These are phyloP conservation scores for Neurospora pannonica DNA, from an alignment of 495 filamentous ascomycete genomes.

Conservation along the genomic window DNA sequence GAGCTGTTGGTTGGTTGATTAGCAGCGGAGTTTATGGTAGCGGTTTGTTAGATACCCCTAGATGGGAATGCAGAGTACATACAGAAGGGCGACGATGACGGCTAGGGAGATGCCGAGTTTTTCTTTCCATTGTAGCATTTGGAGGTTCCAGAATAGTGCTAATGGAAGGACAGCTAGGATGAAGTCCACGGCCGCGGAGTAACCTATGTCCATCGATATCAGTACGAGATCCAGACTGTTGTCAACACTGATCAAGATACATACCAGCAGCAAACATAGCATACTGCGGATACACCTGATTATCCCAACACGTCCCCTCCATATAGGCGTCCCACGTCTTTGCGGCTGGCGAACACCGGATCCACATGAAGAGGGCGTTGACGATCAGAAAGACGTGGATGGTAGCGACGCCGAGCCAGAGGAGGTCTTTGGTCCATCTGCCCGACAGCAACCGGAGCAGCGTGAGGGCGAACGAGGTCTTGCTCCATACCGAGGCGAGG, in stretches of 20 bases:
- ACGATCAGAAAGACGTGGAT: conserved; percentile 27
- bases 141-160: conserved; percentile 22
- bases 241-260: not conserved
- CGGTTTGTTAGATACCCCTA: too few species aligned
- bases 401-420: conserved; percentile 24
- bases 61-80: conserved; percentile 1
- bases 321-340: conserved; percentile 21
- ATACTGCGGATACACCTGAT: conserved; percentile 8
- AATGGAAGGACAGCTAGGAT: conserved; percentile 26
- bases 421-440: conserved; percentile 1
- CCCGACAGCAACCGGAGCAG: conserved; percentile 20
- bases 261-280: conserved; percentile 20
- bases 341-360: conserved; percentile 21
- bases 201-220: conserved; percentile 11
- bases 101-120: conserved; percentile 29
- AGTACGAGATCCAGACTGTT: not conserved
- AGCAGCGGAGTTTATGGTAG: not conserved
- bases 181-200: conserved; percentile 28
- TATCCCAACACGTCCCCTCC: conserved; percentile 27
- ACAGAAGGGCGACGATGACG: conserved; percentile 35
- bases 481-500: conserved; percentile 25
- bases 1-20: conserved; percentile 11
- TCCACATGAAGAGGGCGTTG: conserved; percentile 25
- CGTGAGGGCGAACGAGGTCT: conserved; percentile 29
- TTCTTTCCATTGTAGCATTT: conserved; percentile 25